Conservation (phyloP, 495 filamentous ascomycete species). For the Trichocladium uniseriatum region DNA sequence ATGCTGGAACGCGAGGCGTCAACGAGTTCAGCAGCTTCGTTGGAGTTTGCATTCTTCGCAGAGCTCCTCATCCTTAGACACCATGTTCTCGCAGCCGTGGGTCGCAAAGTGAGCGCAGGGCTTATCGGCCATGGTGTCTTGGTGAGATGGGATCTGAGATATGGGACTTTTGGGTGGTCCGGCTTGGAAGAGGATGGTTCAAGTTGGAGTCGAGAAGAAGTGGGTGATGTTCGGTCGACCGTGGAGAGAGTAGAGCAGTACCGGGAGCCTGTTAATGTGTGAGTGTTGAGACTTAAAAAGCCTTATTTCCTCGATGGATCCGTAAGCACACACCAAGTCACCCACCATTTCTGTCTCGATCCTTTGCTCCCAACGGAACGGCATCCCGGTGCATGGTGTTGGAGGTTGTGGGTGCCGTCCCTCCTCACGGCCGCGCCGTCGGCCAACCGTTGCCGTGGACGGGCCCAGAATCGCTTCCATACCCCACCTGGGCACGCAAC, state of each 20-base stretch:
- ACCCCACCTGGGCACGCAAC: not conserved
- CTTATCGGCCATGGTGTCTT: slow-evolving; percentile 5
- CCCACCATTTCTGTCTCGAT: not conserved
- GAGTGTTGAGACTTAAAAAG: too few species aligned
- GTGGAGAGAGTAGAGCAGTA: not conserved
- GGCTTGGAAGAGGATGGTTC: not conserved
- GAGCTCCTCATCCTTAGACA: slow-evolving; percentile 4
- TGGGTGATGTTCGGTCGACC: too few species aligned
- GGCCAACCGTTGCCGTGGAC: not conserved
- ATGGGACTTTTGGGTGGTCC: not conserved
- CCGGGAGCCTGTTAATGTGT: too few species aligned
- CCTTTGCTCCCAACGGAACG: not conserved
- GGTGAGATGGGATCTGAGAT: not conserved
- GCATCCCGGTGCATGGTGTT: slow-evolving; percentile 1
- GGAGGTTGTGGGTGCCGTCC: not conserved
- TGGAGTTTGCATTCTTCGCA: not conserved
- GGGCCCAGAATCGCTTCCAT: not conserved
- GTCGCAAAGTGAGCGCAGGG: slow-evolving; percentile 6
- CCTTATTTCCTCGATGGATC: too few species aligned
- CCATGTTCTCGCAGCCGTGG: slow-evolving; percentile 6
- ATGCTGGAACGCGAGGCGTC: too few species aligned
- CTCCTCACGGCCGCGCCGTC: not conserved
- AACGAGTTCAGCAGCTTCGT: not conserved
- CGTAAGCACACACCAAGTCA: too few species aligned
- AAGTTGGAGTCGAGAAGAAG: not conserved